A percentile compares a stretch with the other conserved stretches of the same genome.
phyloP scores from a whole-genome alignment of 2,329 filamentous ascomycete species.

The Diplodia scrobiculata region DNA sequence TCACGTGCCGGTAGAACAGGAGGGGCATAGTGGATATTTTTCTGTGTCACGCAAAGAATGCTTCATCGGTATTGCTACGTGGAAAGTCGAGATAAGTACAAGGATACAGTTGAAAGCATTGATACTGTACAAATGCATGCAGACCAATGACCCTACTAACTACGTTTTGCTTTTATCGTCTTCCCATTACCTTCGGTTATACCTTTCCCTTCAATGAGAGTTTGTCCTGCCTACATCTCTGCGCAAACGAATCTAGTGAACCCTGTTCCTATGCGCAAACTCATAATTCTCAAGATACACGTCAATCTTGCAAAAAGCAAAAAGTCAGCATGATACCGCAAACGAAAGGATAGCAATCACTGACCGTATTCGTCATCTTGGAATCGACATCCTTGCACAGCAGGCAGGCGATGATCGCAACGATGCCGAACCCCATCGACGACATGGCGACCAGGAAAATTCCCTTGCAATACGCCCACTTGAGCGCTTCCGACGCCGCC shows the following conservation, averaged over 20 bases:
- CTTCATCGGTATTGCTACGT: too few relatives aligned
- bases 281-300: conserved; percentile 16
- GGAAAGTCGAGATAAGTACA: too few relatives aligned
- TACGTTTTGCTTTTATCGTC: not conserved
- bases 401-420: conserved; percentile 34
- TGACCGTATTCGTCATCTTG: conserved; percentile 14
- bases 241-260: not conserved
- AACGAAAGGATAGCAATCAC: not conserved
- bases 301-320: not conserved
- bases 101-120: too few relatives aligned
- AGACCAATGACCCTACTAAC: too few relatives aligned
- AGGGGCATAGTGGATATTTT: too few relatives aligned
- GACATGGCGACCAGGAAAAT: conserved; percentile 32
- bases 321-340: not conserved
- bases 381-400: conserved; percentile 28
- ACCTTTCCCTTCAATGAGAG: not conserved
- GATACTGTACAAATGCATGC: too few relatives aligned
- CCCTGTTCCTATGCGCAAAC: conserved; percentile 9
- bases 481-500: conserved; percentile 34
- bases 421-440: conserved; percentile 33
- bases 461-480: conserved; percentile 33
- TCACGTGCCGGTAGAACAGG: not conserved
- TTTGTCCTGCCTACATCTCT: not conserved
- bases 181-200: not conserved
- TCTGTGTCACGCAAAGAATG: too few relatives aligned